A percentile compares a stretch with the other conserved stretches of the same genome.
Conservation (phyloP, 495 filamentous ascomycete genomes). For the Sabuloglossum arenarium region DNA sequence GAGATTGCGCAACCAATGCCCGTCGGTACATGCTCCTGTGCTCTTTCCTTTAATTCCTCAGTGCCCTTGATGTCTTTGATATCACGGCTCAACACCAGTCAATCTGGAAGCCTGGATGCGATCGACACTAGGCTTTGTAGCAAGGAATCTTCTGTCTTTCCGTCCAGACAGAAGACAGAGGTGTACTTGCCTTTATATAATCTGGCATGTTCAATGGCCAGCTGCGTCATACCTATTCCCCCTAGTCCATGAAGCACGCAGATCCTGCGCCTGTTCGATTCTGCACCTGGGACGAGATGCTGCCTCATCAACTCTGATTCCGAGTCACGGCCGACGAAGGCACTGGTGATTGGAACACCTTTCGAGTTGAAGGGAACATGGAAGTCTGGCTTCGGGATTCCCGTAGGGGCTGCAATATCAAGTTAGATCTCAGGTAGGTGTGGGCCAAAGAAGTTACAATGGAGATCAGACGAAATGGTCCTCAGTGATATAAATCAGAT, state of each 20-base stretch:
- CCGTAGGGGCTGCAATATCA: not conserved
- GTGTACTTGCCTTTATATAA: not conserved
- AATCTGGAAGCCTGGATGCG: not conserved
- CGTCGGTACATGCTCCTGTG: too few relatives aligned
- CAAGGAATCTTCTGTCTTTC: not conserved
- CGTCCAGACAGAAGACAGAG: not conserved
- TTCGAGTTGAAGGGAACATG: not conserved
- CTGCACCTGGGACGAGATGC: not conserved
- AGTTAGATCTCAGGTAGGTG: not conserved
- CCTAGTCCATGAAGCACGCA: not conserved
- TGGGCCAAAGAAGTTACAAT: not conserved
- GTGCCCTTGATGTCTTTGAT: not conserved
- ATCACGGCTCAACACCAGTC: not conserved
- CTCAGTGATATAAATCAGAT: too few relatives aligned
- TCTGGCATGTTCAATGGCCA: not conserved
- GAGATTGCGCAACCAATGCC: too few relatives aligned
- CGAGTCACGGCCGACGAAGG: conserved; percentile 1
- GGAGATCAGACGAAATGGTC: too few relatives aligned
- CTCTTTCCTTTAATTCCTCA: not conserved
- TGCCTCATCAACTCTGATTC: not conserved
- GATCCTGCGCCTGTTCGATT: not conserved
- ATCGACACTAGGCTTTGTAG: not conserved
- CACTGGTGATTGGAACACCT: not conserved
- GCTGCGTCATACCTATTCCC: conserved; percentile 1
- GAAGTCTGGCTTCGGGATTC: not conserved